Conservation (phyloP, 2,329 filamentous ascomycete species). For the Sclerotinia borealis region DNA sequence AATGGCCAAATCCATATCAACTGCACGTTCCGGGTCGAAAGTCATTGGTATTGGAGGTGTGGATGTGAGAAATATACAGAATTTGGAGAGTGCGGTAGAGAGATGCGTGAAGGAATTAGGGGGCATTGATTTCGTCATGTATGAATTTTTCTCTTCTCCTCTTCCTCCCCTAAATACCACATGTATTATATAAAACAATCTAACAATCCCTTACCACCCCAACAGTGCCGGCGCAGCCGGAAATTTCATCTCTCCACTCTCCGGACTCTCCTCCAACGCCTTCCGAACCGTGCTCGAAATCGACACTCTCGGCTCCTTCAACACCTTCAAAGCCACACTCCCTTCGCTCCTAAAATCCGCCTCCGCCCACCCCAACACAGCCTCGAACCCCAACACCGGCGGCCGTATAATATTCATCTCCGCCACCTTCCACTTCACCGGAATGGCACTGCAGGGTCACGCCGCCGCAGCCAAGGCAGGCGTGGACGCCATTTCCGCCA, state of each 20-base stretch:
- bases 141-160: constrained; percentile 31
- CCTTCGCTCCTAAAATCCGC: constrained; percentile 76
- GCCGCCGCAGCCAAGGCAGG: constrained; percentile 89
- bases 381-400: constrained; percentile 54
- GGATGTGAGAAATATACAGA: constrained; percentile 69
- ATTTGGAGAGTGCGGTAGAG: constrained; percentile 67
- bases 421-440: constrained; percentile 86
- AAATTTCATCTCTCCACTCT: constrained; percentile 86
- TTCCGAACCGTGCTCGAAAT: constrained; percentile 97
- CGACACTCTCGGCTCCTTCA: constrained; percentile 87
- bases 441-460: constrained; percentile 78
- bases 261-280: constrained; percentile 75
- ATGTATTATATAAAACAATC: not conserved
- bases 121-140: constrained; percentile 89
- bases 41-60: constrained; percentile 81
- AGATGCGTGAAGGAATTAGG: constrained; percentile 78
- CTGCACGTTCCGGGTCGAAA: constrained; percentile 68
- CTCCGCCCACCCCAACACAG: constrained; percentile 48
- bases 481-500: constrained; percentile 76
- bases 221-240: constrained; percentile 83
- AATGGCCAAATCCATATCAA: constrained; percentile 75
- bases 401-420: constrained; percentile 87
- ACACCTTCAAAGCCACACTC: constrained; percentile 87
- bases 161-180: not conserved
- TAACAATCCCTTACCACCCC: constrained; percentile 4